Base-by-base conservation (phyloP, 73 alveolate species). In the Symbiodinium pilosum region DNA sequence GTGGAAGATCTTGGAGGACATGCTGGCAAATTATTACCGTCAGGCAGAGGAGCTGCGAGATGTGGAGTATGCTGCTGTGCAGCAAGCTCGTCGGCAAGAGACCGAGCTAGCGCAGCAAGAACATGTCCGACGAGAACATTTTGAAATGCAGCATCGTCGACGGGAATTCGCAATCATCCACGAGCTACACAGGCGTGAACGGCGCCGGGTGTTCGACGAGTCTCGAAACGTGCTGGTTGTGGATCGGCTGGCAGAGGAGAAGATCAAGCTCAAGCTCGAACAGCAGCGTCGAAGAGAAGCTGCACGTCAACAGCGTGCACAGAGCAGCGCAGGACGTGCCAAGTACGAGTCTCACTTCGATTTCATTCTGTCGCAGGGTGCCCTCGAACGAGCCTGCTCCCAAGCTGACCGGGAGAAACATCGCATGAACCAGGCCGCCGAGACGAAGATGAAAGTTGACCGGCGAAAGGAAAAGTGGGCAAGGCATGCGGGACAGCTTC, bases 171-270 rank as follows among this genome's bases (percentile, higher is more conserved):
- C 96, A 40, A 91, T 88, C 38, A 84, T 91, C 26, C 96, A 88
- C 39, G 95, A 88, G 71, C 95, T 88, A 43, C 95, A 88, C 69
- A 69, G 96, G 54, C 96, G 96, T n/a, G 96, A 91, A 43, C 87
- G 96, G 51, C 96, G 96, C 96, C 96, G 96, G 28, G 96, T 91
- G 88, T 91, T 91, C 88, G 96, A 91, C 16, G 87, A 34, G 47
- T 68, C 96, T 32, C 96, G 96, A 44, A 41, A 81, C 44, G 77
- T 91, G 54, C 96, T 91, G 47, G 96, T 91, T 44, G 52, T 43
- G 39, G 96, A 91, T 52, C 87, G 96, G 56, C 88, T 91, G 73
- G 88, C 71, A 16, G 96, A 91, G 51, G 96, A 91, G 87, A 84
- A 42, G 40, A n/a, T 84, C 41, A 39, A 42, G 71, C 14, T 44